phyloP scores from a whole-genome alignment of 768 basidiomycete species.

The Kondoa malvinella region DNA sequence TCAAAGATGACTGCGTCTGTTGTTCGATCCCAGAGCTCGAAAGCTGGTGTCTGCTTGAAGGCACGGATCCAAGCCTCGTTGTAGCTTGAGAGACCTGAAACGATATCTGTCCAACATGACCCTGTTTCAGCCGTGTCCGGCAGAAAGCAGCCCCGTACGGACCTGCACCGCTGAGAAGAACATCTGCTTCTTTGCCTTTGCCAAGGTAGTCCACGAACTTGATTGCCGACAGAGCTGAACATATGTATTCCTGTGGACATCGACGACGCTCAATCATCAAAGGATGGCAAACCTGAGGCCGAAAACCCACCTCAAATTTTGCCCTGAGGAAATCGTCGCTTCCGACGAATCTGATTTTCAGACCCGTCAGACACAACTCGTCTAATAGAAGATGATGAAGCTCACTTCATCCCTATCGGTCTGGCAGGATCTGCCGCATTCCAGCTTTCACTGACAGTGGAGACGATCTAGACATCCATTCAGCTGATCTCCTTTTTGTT shows the following conservation, averaged over 20 bases:
- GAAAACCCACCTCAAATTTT: constrained; percentile 41
- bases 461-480: constrained; percentile 41
- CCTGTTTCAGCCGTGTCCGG: not conserved
- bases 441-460: constrained; percentile 69
- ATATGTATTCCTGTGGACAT: constrained; percentile 53
- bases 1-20: constrained; percentile 91
- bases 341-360: constrained; percentile 53
- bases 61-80: constrained; percentile 72
- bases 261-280: not conserved
- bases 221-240: constrained; percentile 66
- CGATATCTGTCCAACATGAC: constrained; percentile 16
- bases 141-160: constrained; percentile 21
- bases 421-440: constrained; percentile 46
- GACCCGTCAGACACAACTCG: not conserved
- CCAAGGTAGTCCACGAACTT: constrained; percentile 73
- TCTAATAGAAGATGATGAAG: not conserved
- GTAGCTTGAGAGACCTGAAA: constrained; percentile 37
- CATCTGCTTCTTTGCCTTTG: constrained; percentile 47
- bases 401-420: constrained; percentile 40
- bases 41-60: constrained; percentile 74
- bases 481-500: constrained; percentile 1
- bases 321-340: constrained; percentile 85
- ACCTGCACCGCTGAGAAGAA: constrained; percentile 30
- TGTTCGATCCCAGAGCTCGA: constrained; percentile 69
- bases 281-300: too few species aligned